Percentiles rank a stretch among this genome's conserved stretches.
Evolutionary conservation across 257 asterid species (phyloP).

Genomic region (Osmanthus fragrans): DNA sequence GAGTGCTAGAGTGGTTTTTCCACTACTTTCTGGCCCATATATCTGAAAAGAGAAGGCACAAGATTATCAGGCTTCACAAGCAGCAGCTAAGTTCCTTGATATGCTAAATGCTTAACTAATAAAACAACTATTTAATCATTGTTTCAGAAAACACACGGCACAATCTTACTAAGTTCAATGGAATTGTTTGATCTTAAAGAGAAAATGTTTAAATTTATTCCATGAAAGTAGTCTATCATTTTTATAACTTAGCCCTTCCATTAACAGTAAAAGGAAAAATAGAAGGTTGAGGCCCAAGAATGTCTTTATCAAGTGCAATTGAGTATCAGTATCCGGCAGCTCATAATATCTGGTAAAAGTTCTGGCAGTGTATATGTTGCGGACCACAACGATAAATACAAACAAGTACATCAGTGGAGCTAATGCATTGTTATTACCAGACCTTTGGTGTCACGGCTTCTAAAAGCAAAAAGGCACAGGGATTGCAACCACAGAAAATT

Average conservation of each 20-base stretch:
- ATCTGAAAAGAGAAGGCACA: constrained; percentile 44
- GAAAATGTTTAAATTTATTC: neutral
- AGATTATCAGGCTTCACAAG: constrained; percentile 23
- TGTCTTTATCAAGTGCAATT: neutral
- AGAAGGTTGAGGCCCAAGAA: neutral
- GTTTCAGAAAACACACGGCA: neutral
- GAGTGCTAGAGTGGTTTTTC: constrained; percentile 96
- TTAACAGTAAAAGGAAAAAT: neutral
- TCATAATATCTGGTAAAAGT: neutral
- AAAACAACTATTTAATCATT: neutral
- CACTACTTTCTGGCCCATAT: constrained; percentile 99
- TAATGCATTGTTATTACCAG: neutral
- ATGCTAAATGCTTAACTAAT: neutral
- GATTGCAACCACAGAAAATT: neutral
- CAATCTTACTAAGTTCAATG: neutral
- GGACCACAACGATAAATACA: neutral
- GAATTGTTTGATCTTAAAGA: neutral
- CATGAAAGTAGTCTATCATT: neutral
- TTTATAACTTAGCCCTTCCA: neutral
- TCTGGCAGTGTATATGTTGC: neutral
- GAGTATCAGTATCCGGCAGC: neutral
- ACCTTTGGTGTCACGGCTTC: constrained; percentile 1
- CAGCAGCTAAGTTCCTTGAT: neutral
- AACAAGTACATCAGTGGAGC: neutral
- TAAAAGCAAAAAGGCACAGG: neutral